Percentiles rank a stretch among this genome's conserved stretches.
Evolutionary conservation across 352 stramenopile genomes (phyloP).

Genomic region (Pythium guiyangense): DNA sequence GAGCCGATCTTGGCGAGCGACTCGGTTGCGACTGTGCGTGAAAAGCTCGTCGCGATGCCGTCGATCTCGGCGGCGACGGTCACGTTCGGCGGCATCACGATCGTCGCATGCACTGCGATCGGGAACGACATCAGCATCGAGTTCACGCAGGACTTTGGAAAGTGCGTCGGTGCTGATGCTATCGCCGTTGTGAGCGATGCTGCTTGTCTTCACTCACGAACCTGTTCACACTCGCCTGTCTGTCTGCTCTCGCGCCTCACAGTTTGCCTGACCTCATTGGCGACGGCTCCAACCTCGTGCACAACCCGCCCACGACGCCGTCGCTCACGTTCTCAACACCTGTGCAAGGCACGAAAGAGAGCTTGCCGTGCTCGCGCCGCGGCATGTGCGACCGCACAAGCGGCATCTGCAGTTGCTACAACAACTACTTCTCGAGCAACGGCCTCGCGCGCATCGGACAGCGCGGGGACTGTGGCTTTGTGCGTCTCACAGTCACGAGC

Average conservation of each 20-base stretch:
- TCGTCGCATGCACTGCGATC: slow-evolving; percentile 59
- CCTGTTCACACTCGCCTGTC: too few relatives aligned
- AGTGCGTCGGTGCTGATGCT: slow-evolving; percentile 28
- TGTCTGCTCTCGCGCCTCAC: neutral
- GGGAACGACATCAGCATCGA: slow-evolving; percentile 75
- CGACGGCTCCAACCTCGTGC: slow-evolving; percentile 36
- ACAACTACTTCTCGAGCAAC: slow-evolving; percentile 81
- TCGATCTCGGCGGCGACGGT: slow-evolving; percentile 64
- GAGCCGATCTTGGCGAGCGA: slow-evolving; percentile 58
- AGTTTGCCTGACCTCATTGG: slow-evolving; percentile 58
- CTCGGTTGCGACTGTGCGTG: slow-evolving; percentile 33
- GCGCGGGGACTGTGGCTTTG: slow-evolving; percentile 90
- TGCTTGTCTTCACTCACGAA: neutral
- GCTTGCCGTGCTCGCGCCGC: slow-evolving; percentile 78
- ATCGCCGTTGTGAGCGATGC: neutral
- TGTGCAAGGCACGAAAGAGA: slow-evolving; percentile 88
- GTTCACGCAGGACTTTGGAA: slow-evolving; percentile 77
- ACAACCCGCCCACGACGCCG: slow-evolving; percentile 39
- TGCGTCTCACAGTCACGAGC: slow-evolving; percentile 46
- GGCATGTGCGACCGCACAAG: slow-evolving; percentile 72
- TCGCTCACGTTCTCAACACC: slow-evolving; percentile 46
- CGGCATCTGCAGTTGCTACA: slow-evolving; percentile 83
- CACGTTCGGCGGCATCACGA: slow-evolving; percentile 65
- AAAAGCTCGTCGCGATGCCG: slow-evolving; percentile 51
- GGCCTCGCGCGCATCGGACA: slow-evolving; percentile 74